Evolutionary conservation across 1,284 basidiomycete species (phyloP).

Genomic region (Fomitopsis palustris): DNA sequence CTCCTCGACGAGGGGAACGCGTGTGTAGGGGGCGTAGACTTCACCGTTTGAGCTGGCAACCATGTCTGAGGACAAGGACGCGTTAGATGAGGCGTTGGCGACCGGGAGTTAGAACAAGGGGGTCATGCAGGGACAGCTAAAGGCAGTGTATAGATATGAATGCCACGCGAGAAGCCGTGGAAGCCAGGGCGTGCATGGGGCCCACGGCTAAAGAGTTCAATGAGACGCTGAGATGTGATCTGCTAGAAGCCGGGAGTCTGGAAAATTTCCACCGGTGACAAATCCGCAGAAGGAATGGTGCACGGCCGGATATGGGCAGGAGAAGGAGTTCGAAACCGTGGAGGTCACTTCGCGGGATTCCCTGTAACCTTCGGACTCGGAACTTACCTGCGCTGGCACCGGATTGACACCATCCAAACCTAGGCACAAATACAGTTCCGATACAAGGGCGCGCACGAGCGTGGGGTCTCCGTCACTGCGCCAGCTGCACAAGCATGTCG

Average conservation of each 20-base stretch:
- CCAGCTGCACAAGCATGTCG: neutral
- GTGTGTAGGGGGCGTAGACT: slow-evolving; percentile 53
- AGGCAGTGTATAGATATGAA: slow-evolving; percentile 32
- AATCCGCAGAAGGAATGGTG: slow-evolving; percentile 16
- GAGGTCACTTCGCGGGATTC: slow-evolving; percentile 7
- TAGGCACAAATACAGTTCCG: neutral
- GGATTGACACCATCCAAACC: slow-evolving; percentile 2
- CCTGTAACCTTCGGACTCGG: slow-evolving; percentile 6
- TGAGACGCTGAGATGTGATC: slow-evolving; percentile 29
- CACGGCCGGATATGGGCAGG: slow-evolving; percentile 1
- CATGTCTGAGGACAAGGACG: slow-evolving; percentile 36
- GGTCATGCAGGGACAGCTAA: slow-evolving; percentile 29
- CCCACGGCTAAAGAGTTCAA: slow-evolving; percentile 24
- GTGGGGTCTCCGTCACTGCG: neutral
- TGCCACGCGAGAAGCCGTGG: slow-evolving; percentile 30
- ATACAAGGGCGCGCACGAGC: neutral
- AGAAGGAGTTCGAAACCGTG: neutral
- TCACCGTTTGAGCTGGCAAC: slow-evolving; percentile 50
- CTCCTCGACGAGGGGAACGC: slow-evolving; percentile 51
- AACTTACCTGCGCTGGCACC: slow-evolving; percentile 5
- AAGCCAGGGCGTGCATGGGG: slow-evolving; percentile 28
- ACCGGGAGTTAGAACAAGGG: slow-evolving; percentile 28
- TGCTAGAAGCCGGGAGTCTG: slow-evolving; percentile 23
- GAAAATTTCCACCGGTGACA: slow-evolving; percentile 26
- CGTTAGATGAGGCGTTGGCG: slow-evolving; percentile 23